Percentiles rank a stretch among this genome's conserved stretches.
These are phyloP conservation scores for Ceratocystis harringtonii DNA, from an alignment of 2,329 filamentous ascomycete genomes.

Conservation along the genomic window DNA sequence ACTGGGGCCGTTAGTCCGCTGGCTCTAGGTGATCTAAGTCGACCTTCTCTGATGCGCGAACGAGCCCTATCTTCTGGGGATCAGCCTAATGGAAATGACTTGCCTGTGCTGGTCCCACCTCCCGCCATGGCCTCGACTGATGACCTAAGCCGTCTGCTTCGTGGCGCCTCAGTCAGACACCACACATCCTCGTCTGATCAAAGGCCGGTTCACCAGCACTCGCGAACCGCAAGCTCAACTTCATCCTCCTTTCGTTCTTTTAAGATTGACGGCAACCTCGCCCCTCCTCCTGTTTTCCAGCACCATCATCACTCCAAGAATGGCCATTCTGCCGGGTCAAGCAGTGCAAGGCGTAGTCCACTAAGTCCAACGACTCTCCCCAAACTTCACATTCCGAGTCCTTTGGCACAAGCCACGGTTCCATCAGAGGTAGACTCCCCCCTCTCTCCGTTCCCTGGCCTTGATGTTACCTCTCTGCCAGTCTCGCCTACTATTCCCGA, in stretches of 20 bases:
- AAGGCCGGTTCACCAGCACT: slow-evolving; percentile 4
- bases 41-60: slow-evolving; percentile 15
- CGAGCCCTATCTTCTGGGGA: slow-evolving; percentile 36
- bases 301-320: slow-evolving; percentile 7
- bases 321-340: background rate
- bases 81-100: background rate
- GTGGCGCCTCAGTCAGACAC: slow-evolving; percentile 1
- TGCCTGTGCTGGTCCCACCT: background rate
- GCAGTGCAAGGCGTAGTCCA: slow-evolving; percentile 11
- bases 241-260: slow-evolving; percentile 18
- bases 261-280: slow-evolving; percentile 28
- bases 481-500: slow-evolving; percentile 12
- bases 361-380: slow-evolving; percentile 10
- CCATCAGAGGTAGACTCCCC: slow-evolving; percentile 23
- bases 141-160: slow-evolving; percentile 5
- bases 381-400: slow-evolving; percentile 36
- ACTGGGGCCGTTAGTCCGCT: background rate
- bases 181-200: slow-evolving; percentile 4
- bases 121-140: slow-evolving; percentile 1
- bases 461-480: slow-evolving; percentile 24
- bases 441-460: slow-evolving; percentile 33
- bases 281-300: slow-evolving; percentile 25
- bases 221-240: slow-evolving; percentile 16
- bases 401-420: slow-evolving; percentile 30
- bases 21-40: background rate